Conservation (phyloP, 2,329 filamentous ascomycete species). For the Colletotrichum filicis region DNA sequence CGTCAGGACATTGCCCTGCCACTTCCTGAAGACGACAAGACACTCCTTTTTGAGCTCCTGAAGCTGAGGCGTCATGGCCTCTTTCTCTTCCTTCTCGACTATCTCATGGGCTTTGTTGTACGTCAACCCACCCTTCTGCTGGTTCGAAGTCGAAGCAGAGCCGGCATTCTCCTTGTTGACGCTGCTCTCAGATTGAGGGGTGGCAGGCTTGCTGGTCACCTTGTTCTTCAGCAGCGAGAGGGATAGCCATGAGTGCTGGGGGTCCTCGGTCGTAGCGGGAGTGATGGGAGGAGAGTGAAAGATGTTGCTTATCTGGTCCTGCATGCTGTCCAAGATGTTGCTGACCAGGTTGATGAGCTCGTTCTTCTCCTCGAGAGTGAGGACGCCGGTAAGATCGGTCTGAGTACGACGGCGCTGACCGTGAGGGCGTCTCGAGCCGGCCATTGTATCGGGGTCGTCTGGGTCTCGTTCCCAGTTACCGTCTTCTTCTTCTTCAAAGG, state of each 20-base stretch:
- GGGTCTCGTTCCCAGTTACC: slow-evolving; percentile 28
- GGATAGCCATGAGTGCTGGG: slow-evolving; percentile 48
- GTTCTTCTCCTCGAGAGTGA: slow-evolving; percentile 59
- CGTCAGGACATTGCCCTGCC: slow-evolving; percentile 77
- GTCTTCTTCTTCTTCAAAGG: slow-evolving; percentile 34
- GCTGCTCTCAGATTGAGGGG: slow-evolving; percentile 10
- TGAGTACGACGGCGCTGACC: slow-evolving; percentile 29
- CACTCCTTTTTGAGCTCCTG: slow-evolving; percentile 75
- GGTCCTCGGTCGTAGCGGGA: slow-evolving; percentile 44
- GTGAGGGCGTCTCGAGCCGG: slow-evolving; percentile 28
- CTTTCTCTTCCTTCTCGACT: slow-evolving; percentile 45
- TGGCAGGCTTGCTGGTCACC: background rate
- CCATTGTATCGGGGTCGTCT: slow-evolving; percentile 19
- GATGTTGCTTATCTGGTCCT: slow-evolving; percentile 60
- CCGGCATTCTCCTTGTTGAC: slow-evolving; percentile 24
- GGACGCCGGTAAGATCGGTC: slow-evolving; percentile 61
- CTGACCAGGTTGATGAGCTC: slow-evolving; percentile 64
- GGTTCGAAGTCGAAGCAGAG: slow-evolving; percentile 21
- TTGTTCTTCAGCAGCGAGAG: slow-evolving; percentile 44
- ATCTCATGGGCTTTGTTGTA: slow-evolving; percentile 43
- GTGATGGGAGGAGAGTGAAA: slow-evolving; percentile 60
- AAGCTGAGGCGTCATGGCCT: slow-evolving; percentile 39
- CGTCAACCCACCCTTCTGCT: slow-evolving; percentile 36
- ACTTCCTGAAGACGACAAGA: slow-evolving; percentile 80
- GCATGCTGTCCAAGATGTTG: slow-evolving; percentile 66